Percentiles rank a stretch among this genome's conserved stretches.
Evolutionary conservation across 176 grass and related monocot species (phyloP).

Genomic region (Oryza rufipogon): DNA sequence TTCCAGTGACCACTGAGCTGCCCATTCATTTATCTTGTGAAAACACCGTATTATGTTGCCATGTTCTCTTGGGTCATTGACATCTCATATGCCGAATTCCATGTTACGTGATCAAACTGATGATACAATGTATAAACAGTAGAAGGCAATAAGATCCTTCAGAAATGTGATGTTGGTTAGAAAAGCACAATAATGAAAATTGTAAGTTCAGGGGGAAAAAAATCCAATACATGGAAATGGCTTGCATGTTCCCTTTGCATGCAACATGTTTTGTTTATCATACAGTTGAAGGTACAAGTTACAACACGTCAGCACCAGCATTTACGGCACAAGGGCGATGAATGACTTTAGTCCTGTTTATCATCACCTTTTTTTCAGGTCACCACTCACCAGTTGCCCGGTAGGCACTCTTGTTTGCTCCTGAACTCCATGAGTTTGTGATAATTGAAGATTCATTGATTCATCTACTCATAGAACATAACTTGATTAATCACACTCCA

Average conservation of each 20-base stretch:
- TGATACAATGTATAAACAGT: conserved; percentile 9
- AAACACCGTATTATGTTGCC: background rate
- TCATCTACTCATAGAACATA: background rate
- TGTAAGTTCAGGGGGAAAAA: conserved; percentile 11
- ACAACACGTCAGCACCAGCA: background rate
- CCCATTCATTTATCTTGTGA: background rate
- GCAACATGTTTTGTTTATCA: background rate
- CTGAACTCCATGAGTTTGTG: background rate
- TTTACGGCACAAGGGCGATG: background rate
- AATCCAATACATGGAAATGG: background rate
- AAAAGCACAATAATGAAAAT: background rate
- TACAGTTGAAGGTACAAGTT: background rate
- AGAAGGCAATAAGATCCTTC: background rate
- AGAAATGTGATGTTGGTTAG: background rate
- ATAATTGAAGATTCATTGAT: background rate
- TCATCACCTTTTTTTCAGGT: background rate
- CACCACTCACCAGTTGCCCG: background rate
- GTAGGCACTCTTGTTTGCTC: background rate
- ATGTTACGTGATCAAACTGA: background rate
- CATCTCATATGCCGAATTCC: background rate
- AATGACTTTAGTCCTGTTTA: background rate
- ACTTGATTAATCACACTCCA: conserved; percentile 20
- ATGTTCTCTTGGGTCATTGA: conserved; percentile 9
- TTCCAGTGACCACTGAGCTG: background rate
- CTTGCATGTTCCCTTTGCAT: background rate